Evolutionary conservation across 352 stramenopile species (phyloP).

Genomic region (Globisporangium irregulare): DNA sequence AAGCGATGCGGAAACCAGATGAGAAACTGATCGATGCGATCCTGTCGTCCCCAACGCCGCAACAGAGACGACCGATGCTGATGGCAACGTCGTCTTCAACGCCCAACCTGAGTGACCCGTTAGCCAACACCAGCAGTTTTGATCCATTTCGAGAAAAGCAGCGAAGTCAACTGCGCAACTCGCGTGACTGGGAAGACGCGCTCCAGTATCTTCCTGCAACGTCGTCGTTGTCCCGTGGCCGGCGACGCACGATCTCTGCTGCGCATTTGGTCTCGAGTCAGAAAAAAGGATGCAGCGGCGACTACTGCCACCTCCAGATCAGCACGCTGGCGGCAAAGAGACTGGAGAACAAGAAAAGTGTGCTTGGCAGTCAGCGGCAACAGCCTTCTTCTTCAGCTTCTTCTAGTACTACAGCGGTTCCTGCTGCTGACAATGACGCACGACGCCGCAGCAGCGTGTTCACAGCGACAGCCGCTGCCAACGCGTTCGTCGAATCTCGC

Average conservation of each 20-base stretch:
- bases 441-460: slow-evolving; percentile 44
- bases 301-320: slow-evolving; percentile 61
- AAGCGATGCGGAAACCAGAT: slow-evolving; percentile 46
- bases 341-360: slow-evolving; percentile 33
- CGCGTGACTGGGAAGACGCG: slow-evolving; percentile 46
- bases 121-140: neutral
- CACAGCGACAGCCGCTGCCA: slow-evolving; percentile 49
- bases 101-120: slow-evolving; percentile 18
- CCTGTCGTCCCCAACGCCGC: slow-evolving; percentile 47
- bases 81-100: slow-evolving; percentile 31
- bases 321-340: slow-evolving; percentile 35
- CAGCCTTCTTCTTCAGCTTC: neutral
- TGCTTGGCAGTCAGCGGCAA: slow-evolving; percentile 10
- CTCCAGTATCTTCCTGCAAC: slow-evolving; percentile 53
- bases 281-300: slow-evolving; percentile 64
- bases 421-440: slow-evolving; percentile 18
- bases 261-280: slow-evolving; percentile 72
- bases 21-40: slow-evolving; percentile 75
- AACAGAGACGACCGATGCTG: slow-evolving; percentile 27
- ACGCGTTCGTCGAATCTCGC: slow-evolving; percentile 47
- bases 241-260: slow-evolving; percentile 51
- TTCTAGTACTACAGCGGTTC: neutral
- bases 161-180: slow-evolving; percentile 28
- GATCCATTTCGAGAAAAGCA: slow-evolving; percentile 42
- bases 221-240: slow-evolving; percentile 52